Evolutionary conservation across 768 basidiomycete genomes (phyloP).

Genomic region (Hypsizygus marmoreus): DNA sequence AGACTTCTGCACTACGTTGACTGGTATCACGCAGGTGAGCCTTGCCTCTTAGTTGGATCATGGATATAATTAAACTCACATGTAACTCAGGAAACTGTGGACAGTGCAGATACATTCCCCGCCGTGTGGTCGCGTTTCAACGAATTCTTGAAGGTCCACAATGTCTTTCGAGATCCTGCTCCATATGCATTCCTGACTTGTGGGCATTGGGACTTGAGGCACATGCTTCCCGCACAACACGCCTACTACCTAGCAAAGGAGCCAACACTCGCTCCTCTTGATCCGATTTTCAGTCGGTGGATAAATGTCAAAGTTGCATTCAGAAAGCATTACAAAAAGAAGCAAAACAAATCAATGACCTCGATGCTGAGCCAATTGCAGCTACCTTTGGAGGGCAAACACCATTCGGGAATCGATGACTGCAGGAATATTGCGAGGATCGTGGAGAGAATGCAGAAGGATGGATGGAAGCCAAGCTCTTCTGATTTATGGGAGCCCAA

Average conservation of each 20-base stretch:
- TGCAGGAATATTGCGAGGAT: conserved; percentile 4
- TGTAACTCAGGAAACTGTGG: not conserved
- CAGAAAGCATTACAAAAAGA: too few species aligned
- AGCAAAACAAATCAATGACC: too few species aligned
- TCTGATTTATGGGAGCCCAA: too few species aligned
- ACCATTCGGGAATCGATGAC: conserved; percentile 5
- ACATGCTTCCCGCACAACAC: too few species aligned
- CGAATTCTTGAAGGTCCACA: not conserved
- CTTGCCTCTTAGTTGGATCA: not conserved
- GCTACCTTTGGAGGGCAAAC: not conserved
- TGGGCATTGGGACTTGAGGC: conserved; percentile 3
- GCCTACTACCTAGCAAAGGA: too few species aligned
- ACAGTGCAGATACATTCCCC: conserved; percentile 1
- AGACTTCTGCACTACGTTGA: too few species aligned
- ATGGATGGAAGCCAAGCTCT: conserved; percentile 6
- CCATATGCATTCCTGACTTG: conserved; percentile 4
- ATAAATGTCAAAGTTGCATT: too few species aligned
- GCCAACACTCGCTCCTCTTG: not conserved
- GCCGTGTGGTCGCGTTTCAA: not conserved
- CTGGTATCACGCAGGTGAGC: too few species aligned
- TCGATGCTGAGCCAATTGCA: too few species aligned
- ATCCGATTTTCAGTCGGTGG: not conserved
- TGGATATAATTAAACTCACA: too few species aligned
- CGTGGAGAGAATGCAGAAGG: conserved; percentile 1
- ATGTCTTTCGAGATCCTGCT: not conserved